Percentiles rank a stretch among this genome's conserved stretches.
phyloP scores from a whole-genome alignment of 441 rosid species.

The Eruca vesicaria region DNA sequence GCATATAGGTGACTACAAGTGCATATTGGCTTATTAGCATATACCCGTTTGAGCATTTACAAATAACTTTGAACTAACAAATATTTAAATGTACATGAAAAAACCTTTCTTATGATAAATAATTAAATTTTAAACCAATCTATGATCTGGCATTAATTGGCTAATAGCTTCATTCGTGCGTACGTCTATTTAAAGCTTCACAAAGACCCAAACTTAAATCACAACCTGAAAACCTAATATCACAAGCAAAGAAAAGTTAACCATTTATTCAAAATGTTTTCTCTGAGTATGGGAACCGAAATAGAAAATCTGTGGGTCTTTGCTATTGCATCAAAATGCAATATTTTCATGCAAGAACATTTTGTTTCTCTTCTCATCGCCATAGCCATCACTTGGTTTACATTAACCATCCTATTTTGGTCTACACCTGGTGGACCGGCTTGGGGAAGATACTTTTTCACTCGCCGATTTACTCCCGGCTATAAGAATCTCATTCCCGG shows the following conservation, averaged over 20 bases:
- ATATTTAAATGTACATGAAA: neutral
- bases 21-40: constrained; percentile 18
- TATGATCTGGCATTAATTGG: constrained; percentile 24
- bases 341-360: constrained; percentile 35
- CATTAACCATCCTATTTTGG: constrained; percentile 54
- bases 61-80: neutral
- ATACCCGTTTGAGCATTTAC: constrained; percentile 22
- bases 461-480: constrained; percentile 9
- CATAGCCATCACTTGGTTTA: constrained; percentile 42
- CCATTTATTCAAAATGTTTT: neutral
- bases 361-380: constrained; percentile 46
- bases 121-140: neutral
- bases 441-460: constrained; percentile 63
- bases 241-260: neutral
- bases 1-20: constrained; percentile 20
- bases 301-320: constrained; percentile 61
- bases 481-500: constrained; percentile 56
- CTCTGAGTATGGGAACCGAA: constrained; percentile 44
- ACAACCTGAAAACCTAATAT: constrained; percentile 11
- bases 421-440: constrained; percentile 89
- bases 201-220: constrained; percentile 15
- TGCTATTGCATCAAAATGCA: constrained; percentile 61
- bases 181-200: constrained; percentile 23
- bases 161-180: neutral
- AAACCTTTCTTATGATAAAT: neutral